Evolutionary conservation across 1,139 yeast genomes (phyloP).

Genomic region (Pneumocystis jirovecii): DNA sequence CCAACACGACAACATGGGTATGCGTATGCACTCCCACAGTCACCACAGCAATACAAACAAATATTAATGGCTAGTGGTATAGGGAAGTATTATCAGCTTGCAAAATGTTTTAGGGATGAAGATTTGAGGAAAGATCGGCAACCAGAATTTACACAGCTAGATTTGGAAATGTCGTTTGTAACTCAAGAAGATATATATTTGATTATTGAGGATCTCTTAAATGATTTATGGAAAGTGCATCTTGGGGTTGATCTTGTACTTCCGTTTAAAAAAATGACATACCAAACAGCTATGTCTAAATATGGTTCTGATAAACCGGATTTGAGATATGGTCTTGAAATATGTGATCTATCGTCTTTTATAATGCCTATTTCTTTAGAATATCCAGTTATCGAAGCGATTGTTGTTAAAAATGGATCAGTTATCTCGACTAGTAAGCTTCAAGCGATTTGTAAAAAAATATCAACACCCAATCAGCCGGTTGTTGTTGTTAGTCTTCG

Average conservation of each 20-base stretch:
- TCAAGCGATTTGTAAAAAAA: conserved; percentile 17
- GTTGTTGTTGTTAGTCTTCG: not conserved
- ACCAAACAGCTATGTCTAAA: conserved; percentile 49
- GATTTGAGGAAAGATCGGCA: conserved; percentile 90
- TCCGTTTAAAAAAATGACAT: conserved; percentile 36
- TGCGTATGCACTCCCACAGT: conserved; percentile 87
- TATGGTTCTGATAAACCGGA: conserved; percentile 96
- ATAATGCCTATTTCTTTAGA: conserved; percentile 26
- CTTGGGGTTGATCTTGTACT: conserved; percentile 16
- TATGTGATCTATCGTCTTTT: conserved; percentile 34
- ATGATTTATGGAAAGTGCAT: conserved; percentile 42
- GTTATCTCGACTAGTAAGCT: conserved; percentile 40
- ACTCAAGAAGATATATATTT: conserved; percentile 49
- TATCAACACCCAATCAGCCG: conserved; percentile 22
- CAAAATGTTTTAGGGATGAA: conserved; percentile 89
- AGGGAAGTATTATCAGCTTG: conserved; percentile 71
- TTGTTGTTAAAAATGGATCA: conserved; percentile 36
- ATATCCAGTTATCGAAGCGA: conserved; percentile 57
- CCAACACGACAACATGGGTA: conserved; percentile 53
- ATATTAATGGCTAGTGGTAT: conserved; percentile 88
- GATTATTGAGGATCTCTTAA: conserved; percentile 47
- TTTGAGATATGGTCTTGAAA: conserved; percentile 42
- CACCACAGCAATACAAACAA: conserved; percentile 96
- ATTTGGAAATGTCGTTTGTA: conserved; percentile 82
- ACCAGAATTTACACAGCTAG: conserved; percentile 93